A percentile compares a stretch with the other conserved stretches of the same genome.
Conservation (phyloP, 1,284 basidiomycete species). For the Ustanciosporium gigantosporum region DNA sequence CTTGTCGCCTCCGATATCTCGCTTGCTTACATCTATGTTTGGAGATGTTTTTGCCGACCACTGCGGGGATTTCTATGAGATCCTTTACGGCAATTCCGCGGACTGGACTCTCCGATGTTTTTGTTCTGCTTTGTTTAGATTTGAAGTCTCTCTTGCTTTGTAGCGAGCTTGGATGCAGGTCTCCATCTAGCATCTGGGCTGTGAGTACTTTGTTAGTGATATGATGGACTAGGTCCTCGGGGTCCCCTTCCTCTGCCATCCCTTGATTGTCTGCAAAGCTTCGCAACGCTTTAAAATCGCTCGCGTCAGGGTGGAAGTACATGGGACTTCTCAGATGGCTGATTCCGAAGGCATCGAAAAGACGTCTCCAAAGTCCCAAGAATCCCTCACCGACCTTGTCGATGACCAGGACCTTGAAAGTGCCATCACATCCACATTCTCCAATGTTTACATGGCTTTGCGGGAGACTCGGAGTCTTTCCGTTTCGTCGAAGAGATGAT, state of each 20-base stretch:
- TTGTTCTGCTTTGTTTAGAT: neutral
- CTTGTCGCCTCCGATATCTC: neutral
- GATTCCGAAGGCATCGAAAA: constrained; percentile 44
- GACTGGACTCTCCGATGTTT: neutral
- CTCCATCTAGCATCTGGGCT: neutral
- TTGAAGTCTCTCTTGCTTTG: neutral
- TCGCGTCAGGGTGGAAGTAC: constrained; percentile 61
- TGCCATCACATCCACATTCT: constrained; percentile 19
- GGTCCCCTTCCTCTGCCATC: constrained; percentile 12
- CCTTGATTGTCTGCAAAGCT: constrained; percentile 50
- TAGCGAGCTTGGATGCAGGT: neutral
- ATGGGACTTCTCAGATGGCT: constrained; percentile 61
- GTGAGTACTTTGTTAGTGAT: constrained; percentile 11
- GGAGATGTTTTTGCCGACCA: constrained; percentile 60
- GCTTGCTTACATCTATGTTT: constrained; percentile 61
- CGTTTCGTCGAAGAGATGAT: too few relatives aligned
- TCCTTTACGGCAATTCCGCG: constrained; percentile 24
- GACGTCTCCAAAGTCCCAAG: constrained; percentile 40
- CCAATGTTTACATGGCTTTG: neutral
- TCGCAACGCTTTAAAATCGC: constrained; percentile 59
- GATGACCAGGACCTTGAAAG: constrained; percentile 46
- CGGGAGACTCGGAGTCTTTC: neutral
- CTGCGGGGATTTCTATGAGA: constrained; percentile 57
- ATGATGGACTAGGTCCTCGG: constrained; percentile 22
- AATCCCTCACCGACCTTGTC: constrained; percentile 51